These are phyloP conservation scores for Nakataea oryzae DNA, from an alignment of 2,329 filamentous ascomycete genomes.

Conservation along the genomic window DNA sequence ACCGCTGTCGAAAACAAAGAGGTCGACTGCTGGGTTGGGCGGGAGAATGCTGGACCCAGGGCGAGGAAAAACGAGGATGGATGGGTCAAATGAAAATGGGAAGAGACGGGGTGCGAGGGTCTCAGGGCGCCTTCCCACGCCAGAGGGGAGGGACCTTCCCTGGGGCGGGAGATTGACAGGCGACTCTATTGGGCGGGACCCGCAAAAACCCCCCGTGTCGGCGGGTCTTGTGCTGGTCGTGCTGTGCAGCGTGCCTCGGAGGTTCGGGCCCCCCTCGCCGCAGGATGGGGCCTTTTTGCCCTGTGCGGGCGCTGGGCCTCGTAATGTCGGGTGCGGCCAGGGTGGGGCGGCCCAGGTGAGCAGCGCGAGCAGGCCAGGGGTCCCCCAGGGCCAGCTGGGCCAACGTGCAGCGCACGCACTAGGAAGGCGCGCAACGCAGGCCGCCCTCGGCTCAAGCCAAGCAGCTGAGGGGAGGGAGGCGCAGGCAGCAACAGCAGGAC, in stretches of 20 bases:
- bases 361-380: neutral
- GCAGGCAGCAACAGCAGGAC: neutral
- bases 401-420: too few species aligned
- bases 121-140: neutral
- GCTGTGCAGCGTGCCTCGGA: neutral
- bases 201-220: neutral
- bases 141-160: neutral
- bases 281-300: too few species aligned
- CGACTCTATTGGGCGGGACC: neutral
- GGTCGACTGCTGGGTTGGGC: neutral
- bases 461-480: too few species aligned
- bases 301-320: neutral
- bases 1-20: neutral
- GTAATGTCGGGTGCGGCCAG: neutral
- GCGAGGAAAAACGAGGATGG: neutral
- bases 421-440: too few species aligned
- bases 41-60: neutral
- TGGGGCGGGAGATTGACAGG: neutral
- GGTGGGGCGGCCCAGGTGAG: too few species aligned
- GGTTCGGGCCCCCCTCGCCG: neutral
- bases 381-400: neutral
- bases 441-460: too few species aligned
- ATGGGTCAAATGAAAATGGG: neutral
- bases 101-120: neutral
- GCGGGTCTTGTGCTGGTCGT: neutral